These are phyloP conservation scores for Lanmaoa pseudosensibilis DNA, from an alignment of 768 basidiomycete genomes.

Conservation along the genomic window DNA sequence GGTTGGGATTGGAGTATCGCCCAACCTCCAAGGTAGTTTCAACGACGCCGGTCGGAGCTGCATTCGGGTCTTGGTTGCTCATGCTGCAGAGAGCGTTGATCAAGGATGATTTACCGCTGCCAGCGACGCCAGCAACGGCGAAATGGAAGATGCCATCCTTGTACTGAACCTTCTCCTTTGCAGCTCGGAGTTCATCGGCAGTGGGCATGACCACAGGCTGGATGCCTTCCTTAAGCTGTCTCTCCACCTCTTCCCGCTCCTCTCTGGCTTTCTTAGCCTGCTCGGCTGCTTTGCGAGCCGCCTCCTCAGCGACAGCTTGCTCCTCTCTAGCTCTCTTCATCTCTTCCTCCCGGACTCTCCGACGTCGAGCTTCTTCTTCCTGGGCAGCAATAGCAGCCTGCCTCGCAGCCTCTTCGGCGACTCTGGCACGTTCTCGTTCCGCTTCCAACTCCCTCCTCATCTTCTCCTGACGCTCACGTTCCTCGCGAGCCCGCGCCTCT, in stretches of 20 bases:
- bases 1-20: slow-evolving; percentile 31
- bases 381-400: slow-evolving; percentile 23
- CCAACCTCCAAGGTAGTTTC: slow-evolving; percentile 34
- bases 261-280: slow-evolving; percentile 22
- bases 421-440: slow-evolving; percentile 18
- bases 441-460: slow-evolving; percentile 20
- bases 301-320: slow-evolving; percentile 25
- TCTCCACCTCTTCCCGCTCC: slow-evolving; percentile 24
- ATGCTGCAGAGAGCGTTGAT: slow-evolving; percentile 36
- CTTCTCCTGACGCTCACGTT: slow-evolving; percentile 21
- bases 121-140: slow-evolving; percentile 32
- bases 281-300: slow-evolving; percentile 24
- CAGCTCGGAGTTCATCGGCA: slow-evolving; percentile 23
- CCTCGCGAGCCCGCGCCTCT: slow-evolving; percentile 27
- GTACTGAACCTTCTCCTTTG: slow-evolving; percentile 28
- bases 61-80: slow-evolving; percentile 23
- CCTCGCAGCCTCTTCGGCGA: slow-evolving; percentile 26
- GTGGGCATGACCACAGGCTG: slow-evolving; percentile 34
- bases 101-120: slow-evolving; percentile 34
- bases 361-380: slow-evolving; percentile 27
- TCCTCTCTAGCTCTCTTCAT: slow-evolving; percentile 14
- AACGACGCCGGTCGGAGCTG: slow-evolving; percentile 34
- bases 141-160: slow-evolving; percentile 32
- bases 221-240: slow-evolving; percentile 25
- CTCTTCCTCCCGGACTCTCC: slow-evolving; percentile 21